Conservation (phyloP, 495 filamentous ascomycete species). For the Tuber calosporum region DNA sequence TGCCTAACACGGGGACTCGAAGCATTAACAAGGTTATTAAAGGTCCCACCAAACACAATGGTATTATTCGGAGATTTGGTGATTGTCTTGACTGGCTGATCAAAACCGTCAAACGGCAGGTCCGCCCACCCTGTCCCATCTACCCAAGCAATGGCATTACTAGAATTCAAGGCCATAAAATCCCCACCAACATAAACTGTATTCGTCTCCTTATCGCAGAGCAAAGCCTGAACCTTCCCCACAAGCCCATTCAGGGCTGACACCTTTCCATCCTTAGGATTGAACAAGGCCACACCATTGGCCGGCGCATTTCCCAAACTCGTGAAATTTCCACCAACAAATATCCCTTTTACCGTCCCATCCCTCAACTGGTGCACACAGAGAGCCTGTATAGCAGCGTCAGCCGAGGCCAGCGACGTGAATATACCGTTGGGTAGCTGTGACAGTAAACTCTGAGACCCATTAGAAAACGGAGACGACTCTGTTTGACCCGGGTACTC, state of each 20-base stretch:
- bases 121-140: slow-evolving; percentile 68
- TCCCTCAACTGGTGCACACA: slow-evolving; percentile 67
- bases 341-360: slow-evolving; percentile 62
- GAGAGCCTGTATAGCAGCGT: slow-evolving; percentile 78
- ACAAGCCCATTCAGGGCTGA: slow-evolving; percentile 68
- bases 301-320: slow-evolving; percentile 70
- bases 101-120: slow-evolving; percentile 86
- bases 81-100: slow-evolving; percentile 85
- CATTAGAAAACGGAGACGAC: slow-evolving; percentile 58
- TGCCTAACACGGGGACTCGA: slow-evolving; percentile 54
- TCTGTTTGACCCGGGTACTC: slow-evolving; percentile 73
- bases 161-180: slow-evolving; percentile 66
- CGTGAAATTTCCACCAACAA: slow-evolving; percentile 95
- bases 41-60: slow-evolving; percentile 87
- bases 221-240: slow-evolving; percentile 69
- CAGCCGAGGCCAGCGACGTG: slow-evolving; percentile 61
- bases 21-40: slow-evolving; percentile 80
- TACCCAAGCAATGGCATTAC: slow-evolving; percentile 80
- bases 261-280: slow-evolving; percentile 59
- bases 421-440: slow-evolving; percentile 82
- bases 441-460: slow-evolving; percentile 71
- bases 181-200: slow-evolving; percentile 86
- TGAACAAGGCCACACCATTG: slow-evolving; percentile 70
- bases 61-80: slow-evolving; percentile 68
- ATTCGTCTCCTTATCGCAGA: slow-evolving; percentile 75